Base-by-base conservation (phyloP, 306 rosid species). In the Glycine tomentella region DNA sequence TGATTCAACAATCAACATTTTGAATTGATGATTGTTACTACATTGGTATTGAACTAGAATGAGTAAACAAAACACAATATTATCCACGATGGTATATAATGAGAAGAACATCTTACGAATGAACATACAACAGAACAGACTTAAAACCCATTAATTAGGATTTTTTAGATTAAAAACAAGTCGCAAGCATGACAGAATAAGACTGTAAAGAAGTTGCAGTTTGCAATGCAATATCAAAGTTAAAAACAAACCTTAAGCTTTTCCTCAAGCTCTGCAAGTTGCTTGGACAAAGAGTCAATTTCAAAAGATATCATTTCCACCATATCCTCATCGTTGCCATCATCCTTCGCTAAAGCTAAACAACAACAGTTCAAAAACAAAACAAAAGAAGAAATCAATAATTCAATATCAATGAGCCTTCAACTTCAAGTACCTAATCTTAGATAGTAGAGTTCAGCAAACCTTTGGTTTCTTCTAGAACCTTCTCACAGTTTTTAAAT, bases 381-480 rank as follows among this genome's bases (percentile, higher is more conserved):
- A 61, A n/a, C n/a, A n/a, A n/a, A 56, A 25, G 1, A 25, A 25
- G 31, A 25, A 25, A 13, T 38, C 44, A 38, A 38, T 38, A 4
- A 34, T 75, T 57, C 49, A 58, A 59, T 31, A 53, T 38, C 13
- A 81, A 42, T 42, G 57, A 75, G 16, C 50, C 75, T 78, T 57
- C 76, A 78, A 73, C 38, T 71, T 74, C 66, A 44, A 53, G 8
- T 66, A 7, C 42, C 50, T 9, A 16, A 77, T 56, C 49, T 5
- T 68, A 6, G 46, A 6, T 38, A 46, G 59, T 50, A 34, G 40
- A 83, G 69, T 72, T 31, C 53, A 82, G 48, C 72, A 77, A 79
- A 95, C 99, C 99, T 93, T 90, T 90, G 31, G 93, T 75, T 80
- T 95, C 99, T 80, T 91, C 93, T 58, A 95, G 90, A 80, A 75